phyloP scores from a whole-genome alignment of 1,139 yeast species.

The Tardiomyces digboiensis region DNA sequence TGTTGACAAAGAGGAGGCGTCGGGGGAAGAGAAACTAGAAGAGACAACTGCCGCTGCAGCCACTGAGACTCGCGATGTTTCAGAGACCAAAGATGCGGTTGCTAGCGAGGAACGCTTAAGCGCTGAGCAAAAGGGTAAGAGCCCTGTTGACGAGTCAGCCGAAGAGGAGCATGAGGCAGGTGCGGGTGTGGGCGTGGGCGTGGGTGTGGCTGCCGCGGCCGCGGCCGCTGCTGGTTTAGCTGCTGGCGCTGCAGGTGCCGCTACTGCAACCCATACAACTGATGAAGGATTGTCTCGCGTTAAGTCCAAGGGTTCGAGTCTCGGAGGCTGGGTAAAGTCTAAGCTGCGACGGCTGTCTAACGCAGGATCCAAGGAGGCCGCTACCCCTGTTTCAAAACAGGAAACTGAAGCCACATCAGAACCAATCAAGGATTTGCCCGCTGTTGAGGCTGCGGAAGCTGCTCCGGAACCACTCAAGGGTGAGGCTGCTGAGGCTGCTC shows the following conservation, averaged over 20 bases:
- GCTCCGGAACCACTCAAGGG: too few relatives aligned
- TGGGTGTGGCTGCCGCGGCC: constrained; percentile 2
- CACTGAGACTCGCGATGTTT: not conserved
- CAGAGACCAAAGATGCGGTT: not conserved
- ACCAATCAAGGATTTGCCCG: too few relatives aligned
- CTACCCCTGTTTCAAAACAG: not conserved
- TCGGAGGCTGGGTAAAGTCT: constrained; percentile 1
- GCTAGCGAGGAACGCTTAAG: not conserved
- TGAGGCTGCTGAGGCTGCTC: not conserved
- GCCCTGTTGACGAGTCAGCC: not conserved
- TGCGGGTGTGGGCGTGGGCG: not conserved
- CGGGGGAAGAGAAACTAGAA: not conserved
- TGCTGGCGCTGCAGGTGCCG: constrained; percentile 7
- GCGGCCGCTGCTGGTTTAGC: constrained; percentile 7
- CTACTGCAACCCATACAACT: constrained; percentile 6
- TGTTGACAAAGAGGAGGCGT: not conserved
- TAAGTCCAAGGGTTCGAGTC: constrained; percentile 8
- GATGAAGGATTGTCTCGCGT: constrained; percentile 10
- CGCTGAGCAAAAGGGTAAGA: not conserved
- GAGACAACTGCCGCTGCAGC: not conserved
- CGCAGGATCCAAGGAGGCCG: too few relatives aligned
- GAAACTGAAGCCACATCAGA: too few relatives aligned
- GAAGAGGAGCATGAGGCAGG: not conserved
- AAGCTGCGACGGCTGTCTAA: not conserved
- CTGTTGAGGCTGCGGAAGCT: not conserved